Conservation (phyloP, 2,329 filamentous ascomycete genomes). For the Ophiostoma sp. region DNA sequence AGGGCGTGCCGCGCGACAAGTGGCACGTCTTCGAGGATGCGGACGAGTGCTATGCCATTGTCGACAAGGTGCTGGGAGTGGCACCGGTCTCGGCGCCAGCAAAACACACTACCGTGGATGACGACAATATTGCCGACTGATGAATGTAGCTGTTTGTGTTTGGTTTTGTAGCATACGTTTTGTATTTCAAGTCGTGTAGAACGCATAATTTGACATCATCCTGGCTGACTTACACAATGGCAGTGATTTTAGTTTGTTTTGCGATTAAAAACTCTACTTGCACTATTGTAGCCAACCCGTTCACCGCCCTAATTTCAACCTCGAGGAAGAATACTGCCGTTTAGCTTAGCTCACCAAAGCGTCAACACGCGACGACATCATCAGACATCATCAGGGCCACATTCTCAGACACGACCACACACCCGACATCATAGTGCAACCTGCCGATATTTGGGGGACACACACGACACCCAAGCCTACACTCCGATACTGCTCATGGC, state of each 20-base stretch:
- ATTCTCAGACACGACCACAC: too few relatives aligned
- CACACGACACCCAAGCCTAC: background rate
- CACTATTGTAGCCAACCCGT: background rate
- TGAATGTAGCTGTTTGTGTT: background rate
- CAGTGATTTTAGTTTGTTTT: background rate
- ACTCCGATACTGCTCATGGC: slow-evolving; percentile 34
- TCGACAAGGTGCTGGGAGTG: slow-evolving; percentile 15
- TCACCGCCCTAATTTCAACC: background rate
- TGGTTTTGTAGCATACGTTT: background rate
- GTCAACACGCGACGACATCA: background rate
- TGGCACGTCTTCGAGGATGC: slow-evolving; percentile 85
- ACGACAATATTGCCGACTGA: background rate
- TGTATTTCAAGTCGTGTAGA: background rate
- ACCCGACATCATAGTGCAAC: background rate
- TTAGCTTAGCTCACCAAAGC: background rate
- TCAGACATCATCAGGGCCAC: background rate
- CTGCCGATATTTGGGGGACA: too few relatives aligned
- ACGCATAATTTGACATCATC: too few relatives aligned
- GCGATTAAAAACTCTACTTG: background rate
- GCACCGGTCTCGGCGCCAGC: background rate
- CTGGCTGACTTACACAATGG: background rate
- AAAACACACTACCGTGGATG: background rate
- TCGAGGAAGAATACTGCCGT: background rate
- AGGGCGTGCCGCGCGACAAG: slow-evolving; percentile 59
- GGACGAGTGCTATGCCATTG: slow-evolving; percentile 50